Evolutionary conservation across 768 basidiomycete species (phyloP).

Genomic region (Scleroderma citrinum): DNA sequence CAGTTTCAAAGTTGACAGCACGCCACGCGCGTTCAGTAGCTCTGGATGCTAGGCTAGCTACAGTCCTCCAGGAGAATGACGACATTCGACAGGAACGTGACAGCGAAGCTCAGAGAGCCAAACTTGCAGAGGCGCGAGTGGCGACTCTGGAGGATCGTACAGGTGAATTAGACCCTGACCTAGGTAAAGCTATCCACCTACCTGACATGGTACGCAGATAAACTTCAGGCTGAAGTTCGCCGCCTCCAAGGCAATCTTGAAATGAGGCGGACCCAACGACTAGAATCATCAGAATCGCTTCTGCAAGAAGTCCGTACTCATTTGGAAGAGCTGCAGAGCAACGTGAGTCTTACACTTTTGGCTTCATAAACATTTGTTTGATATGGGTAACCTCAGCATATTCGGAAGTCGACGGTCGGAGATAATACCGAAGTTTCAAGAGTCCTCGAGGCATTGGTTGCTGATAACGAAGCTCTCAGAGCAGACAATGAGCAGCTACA

Average conservation of each 20-base stretch:
- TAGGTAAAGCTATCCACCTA: not conserved
- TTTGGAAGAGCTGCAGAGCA: conserved; percentile 53
- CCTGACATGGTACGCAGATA: conserved; percentile 38
- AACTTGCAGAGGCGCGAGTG: conserved; percentile 61
- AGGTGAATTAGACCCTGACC: conserved; percentile 33
- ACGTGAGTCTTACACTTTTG: conserved; percentile 35
- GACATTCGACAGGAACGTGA: conserved; percentile 83
- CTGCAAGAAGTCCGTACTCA: conserved; percentile 59
- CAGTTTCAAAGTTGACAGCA: conserved; percentile 60
- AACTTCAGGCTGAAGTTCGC: conserved; percentile 61
- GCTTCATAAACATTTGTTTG: conserved; percentile 6
- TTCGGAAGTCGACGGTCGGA: conserved; percentile 27
- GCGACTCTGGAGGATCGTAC: conserved; percentile 61
- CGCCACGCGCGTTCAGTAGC: conserved; percentile 68
- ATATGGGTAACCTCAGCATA: conserved; percentile 29
- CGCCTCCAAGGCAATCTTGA: conserved; percentile 61
- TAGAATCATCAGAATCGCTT: conserved; percentile 63
- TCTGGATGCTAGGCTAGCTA: conserved; percentile 59
- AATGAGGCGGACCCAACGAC: conserved; percentile 49
- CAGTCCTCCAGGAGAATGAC: conserved; percentile 69
- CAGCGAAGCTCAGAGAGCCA: conserved; percentile 58
- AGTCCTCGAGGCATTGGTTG: conserved; percentile 79
- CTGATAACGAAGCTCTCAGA: conserved; percentile 78
- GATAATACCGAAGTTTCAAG: conserved; percentile 58
- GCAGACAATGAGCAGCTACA: conserved; percentile 79